Percentiles rank a stretch among this genome's conserved stretches.
Conservation (phyloP, 2,329 filamentous ascomycete species). For the Knufia fluminis region DNA sequence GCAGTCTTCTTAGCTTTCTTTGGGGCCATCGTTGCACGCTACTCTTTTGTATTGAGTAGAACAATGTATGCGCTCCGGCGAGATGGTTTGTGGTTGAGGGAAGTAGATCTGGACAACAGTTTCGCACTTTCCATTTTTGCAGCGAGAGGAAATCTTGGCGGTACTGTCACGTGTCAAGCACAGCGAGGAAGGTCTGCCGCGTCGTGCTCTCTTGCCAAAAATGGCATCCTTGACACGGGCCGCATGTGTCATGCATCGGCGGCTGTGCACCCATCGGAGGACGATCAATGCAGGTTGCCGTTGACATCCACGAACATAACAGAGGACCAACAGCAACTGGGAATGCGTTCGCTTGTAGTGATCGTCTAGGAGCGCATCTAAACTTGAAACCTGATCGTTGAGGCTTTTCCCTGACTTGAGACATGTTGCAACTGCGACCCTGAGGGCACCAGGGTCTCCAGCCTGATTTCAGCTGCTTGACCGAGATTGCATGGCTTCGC, state of each 20-base stretch:
- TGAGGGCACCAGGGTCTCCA: neutral
- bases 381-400: neutral
- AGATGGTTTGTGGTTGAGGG: conserved; percentile 8
- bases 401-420: neutral
- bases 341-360: neutral
- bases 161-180: too few species aligned
- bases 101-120: neutral
- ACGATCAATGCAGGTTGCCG: too few species aligned
- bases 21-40: conserved; percentile 51
- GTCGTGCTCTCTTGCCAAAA: too few species aligned
- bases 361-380: neutral
- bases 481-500: conserved; percentile 4
- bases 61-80: conserved; percentile 31
- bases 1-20: conserved; percentile 69
- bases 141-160: neutral
- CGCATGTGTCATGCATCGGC: too few species aligned
- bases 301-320: too few species aligned
- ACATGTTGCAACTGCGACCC: neutral
- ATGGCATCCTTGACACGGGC: too few species aligned
- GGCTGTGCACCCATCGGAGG: too few species aligned
- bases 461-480: neutral
- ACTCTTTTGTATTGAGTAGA: conserved; percentile 12
- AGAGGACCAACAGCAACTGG: neutral
- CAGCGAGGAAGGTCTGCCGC: too few species aligned
- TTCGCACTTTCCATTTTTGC: neutral